A percentile compares a stretch with the other conserved stretches of the same genome.
Conservation (phyloP, 2,329 filamentous ascomycete species). For the Albophoma yamanashiensis region DNA sequence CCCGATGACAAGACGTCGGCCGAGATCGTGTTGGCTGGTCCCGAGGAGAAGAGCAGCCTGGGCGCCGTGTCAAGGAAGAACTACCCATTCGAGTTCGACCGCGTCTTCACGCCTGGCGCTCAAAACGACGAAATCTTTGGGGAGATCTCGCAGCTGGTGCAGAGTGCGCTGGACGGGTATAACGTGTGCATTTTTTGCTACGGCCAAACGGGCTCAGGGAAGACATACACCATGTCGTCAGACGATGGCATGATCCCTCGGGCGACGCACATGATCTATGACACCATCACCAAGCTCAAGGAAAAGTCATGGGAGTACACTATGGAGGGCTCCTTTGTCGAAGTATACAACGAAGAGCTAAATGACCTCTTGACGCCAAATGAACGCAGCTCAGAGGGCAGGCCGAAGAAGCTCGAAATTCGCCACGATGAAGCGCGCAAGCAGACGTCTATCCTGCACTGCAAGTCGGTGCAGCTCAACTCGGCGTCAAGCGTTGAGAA, state of each 20-base stretch:
- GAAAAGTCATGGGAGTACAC: slow-evolving; percentile 91
- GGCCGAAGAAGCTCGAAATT: slow-evolving; percentile 75
- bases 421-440: slow-evolving; percentile 74
- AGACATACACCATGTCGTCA: slow-evolving; percentile 93
- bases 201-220: slow-evolving; percentile 92
- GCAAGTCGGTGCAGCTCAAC: slow-evolving; percentile 65
- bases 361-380: slow-evolving; percentile 65
- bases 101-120: slow-evolving; percentile 71
- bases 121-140: slow-evolving; percentile 84
- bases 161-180: slow-evolving; percentile 92
- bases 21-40: slow-evolving; percentile 75
- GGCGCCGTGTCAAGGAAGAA: slow-evolving; percentile 67
- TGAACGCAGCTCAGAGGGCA: slow-evolving; percentile 51
- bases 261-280: slow-evolving; percentile 88
- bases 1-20: slow-evolving; percentile 78
- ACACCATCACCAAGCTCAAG: slow-evolving; percentile 70
- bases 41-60: slow-evolving; percentile 73
- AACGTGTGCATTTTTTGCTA: slow-evolving; percentile 99
- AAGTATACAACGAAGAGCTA: slow-evolving; percentile 97
- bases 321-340: slow-evolving; percentile 91
- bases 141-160: slow-evolving; percentile 93
- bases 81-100: slow-evolving; percentile 83
- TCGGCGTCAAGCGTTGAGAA: slow-evolving; percentile 70
- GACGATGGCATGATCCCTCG: slow-evolving; percentile 89
- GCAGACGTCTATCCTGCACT: slow-evolving; percentile 72